Conservation (phyloP, 192 early-diverging fungal genomes). For the Backusella macrospora region DNA sequence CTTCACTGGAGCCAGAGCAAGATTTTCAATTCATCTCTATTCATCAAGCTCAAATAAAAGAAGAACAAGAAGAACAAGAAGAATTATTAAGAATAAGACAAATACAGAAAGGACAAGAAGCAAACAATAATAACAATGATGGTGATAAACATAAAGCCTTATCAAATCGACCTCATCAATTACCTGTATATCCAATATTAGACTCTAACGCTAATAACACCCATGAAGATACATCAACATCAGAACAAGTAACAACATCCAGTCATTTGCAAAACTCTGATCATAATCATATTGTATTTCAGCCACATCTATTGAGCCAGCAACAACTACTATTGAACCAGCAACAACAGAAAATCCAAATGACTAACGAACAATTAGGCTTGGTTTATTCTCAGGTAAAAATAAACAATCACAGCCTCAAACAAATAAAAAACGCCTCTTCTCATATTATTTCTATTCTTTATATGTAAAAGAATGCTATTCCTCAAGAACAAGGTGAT, state of each 20-base stretch:
- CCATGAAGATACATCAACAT: background rate
- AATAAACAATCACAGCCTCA: slow-evolving; percentile 4
- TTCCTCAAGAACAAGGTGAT: background rate
- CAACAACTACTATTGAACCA: background rate
- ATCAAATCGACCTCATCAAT: background rate
- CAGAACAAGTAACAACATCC: background rate
- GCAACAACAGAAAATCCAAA: background rate
- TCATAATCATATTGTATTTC: background rate
- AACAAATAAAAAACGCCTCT: background rate
- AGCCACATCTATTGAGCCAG: background rate
- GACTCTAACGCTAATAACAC: background rate
- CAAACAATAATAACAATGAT: background rate
- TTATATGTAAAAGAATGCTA: background rate
- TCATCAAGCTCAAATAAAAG: slow-evolving; percentile 1
- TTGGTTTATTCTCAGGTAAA: slow-evolving; percentile 8
- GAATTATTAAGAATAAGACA: background rate
- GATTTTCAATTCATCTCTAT: background rate
- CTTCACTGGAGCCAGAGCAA: background rate
- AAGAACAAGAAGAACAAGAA: slow-evolving; percentile 6
- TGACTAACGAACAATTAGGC: background rate
- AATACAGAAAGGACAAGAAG: background rate
- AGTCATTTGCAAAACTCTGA: background rate
- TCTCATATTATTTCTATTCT: background rate
- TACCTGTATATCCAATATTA: background rate
- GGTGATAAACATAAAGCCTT: background rate